Evolutionary conservation across 257 asterid species (phyloP), one percentile per base, ranked within the genome.

Genomic region (Rauvolfia tetraphylla): DNA sequence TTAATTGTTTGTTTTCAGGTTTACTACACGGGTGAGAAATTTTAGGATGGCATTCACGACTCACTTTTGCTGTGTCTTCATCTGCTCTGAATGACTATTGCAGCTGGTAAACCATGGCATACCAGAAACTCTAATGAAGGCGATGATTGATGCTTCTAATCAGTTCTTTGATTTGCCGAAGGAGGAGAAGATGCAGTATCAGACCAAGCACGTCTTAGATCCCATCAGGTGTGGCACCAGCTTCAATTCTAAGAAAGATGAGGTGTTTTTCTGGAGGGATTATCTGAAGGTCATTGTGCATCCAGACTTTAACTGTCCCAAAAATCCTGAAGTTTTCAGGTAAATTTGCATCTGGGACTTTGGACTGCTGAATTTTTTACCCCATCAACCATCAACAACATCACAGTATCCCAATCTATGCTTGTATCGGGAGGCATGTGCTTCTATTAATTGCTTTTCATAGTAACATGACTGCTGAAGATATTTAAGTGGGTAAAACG

Each of bases 151-250:
- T 3, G 91, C 77, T 25, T n/a, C 27, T 3, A 44, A 75, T 4
- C 94, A 88, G 27, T 93, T 93, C 25, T 93, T 93, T 81, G 48
- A 84, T 72, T 77, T 93, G 78, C 15, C 86, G 0, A 96, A 91
- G 61, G 95, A 86, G 65, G 97, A 91, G 11, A 93, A 93, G 85
- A 85, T 84, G 0, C 80, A 78, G 20, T 88, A 84, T 71, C 76
- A 85, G 74, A 90, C 93, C 0, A 67, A 84, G 72, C 70, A 89
- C 57, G 90, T 90, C 4, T 36, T 85, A 70, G 89, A 87, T 63
- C 95, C 95, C 18, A 84, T 93, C n/a, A 85, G 94, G 76, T 91
- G 80, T 53, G 98, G 97, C 15, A 91, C 97, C 44, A 93, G 97
- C 87, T 91, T 88, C 79, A 91, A 91, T 71, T 66, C 90, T 49